A percentile compares a stretch with the other conserved stretches of the same genome.
These are phyloP conservation scores for Ensete glaucum DNA, from an alignment of 176 grass and related monocot genomes.

Conservation along the genomic window DNA sequence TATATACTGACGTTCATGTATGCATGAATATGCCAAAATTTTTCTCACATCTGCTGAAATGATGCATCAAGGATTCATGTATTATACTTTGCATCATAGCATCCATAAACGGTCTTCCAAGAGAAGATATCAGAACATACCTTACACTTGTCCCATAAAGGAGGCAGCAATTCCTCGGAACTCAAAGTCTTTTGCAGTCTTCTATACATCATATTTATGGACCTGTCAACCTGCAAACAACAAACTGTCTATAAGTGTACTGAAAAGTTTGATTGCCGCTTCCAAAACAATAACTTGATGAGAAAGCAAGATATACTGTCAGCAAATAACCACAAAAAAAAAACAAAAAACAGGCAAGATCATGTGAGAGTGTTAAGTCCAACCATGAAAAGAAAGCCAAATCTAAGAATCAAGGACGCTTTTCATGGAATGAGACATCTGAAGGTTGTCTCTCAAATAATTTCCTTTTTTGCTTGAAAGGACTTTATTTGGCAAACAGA, in stretches of 20 bases:
- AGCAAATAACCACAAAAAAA: background rate
- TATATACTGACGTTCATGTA: background rate
- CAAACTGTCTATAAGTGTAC: constrained; percentile 16
- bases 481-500: background rate
- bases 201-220: constrained; percentile 74
- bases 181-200: constrained; percentile 76
- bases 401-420: too few species aligned
- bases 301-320: background rate
- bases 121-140: constrained; percentile 15
- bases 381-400: background rate
- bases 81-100: too few species aligned
- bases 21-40: too few species aligned
- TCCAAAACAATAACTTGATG: background rate
- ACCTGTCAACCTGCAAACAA: constrained; percentile 70
- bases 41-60: too few species aligned
- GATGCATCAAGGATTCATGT: too few species aligned
- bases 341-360: background rate
- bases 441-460: background rate
- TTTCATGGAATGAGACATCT: background rate
- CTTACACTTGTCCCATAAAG: constrained; percentile 94
- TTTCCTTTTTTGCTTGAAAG: background rate
- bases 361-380: background rate
- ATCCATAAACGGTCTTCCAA: background rate
- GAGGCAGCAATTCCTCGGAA: constrained; percentile 84
- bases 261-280: background rate